Base-by-base conservation (phyloP, 176 grass and related monocot species). In the Juncus inflexus region DNA sequence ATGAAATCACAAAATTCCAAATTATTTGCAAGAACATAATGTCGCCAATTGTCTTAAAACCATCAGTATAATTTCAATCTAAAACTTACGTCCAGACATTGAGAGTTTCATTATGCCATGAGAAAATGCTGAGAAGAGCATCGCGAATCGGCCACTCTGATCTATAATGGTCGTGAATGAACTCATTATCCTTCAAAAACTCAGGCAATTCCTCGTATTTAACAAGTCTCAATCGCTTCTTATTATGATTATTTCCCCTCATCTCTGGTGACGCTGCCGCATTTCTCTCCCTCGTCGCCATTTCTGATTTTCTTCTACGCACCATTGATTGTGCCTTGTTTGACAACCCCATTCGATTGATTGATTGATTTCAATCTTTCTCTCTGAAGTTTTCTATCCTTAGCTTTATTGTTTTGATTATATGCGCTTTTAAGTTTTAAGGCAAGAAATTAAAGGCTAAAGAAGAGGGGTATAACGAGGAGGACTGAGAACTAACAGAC, bases 81-180 rank as follows among this genome's bases (percentile, higher is more conserved):
- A 28, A 28, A 58, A 35, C 76, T n/a, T 74, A 99, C 88, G 94
- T 99, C 94, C 88, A 99, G 80, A 99, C 73, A 50, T 99, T 99
- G 75, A 99, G 94, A n/a, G 89, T 99, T 80, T 99, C 88, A 77
- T 90, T 92, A 85, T 99, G 94, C 94, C 94, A 99, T 56, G 89
- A 53, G 89, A 99, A 99, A 80, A 77, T 80, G 83, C 94, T 92
- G 75, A 92, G 94, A 61, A 92, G 42, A 15, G 88, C 88, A 60
- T 92, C 77, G 50, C 80, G 78, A 64, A 99, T n/a, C 49, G 88
- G 88, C 88, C 88, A 99, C 68, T 99, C 88, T 10, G 74, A 81
- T 57, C 94, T 70, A 85, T 99, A 99, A 69, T 99, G 70, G 0
- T 82, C 78, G 59, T 63, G 85, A 72, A 99, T 92, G 82, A 64